These are phyloP conservation scores for Talaromyces sp. DNA, from an alignment of 2,329 filamentous ascomycete genomes.

Conservation along the genomic window DNA sequence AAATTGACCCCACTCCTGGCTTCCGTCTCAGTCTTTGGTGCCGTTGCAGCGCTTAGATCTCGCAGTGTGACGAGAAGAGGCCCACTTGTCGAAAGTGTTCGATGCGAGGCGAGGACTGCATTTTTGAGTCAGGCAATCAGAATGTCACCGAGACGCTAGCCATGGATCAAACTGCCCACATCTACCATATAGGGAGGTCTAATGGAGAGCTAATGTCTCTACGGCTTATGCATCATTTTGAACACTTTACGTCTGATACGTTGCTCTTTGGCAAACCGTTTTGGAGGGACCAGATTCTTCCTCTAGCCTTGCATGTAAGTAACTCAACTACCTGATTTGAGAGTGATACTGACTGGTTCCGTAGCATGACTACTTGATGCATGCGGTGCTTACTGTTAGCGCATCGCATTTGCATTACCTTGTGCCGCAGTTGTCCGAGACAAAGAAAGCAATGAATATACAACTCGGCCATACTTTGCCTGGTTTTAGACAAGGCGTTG, in stretches of 20 bases:
- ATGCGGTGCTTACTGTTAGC: constrained; percentile 8
- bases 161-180: neutral
- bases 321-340: neutral
- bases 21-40: no score
- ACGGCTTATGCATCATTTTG: constrained; percentile 9
- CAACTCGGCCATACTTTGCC: neutral
- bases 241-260: constrained; percentile 8
- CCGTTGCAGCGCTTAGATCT: neutral
- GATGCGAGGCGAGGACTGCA: constrained; percentile 1
- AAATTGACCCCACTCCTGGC: neutral
- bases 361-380: constrained; percentile 8
- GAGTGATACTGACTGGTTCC: neutral
- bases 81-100: constrained; percentile 5
- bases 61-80: constrained; percentile 3
- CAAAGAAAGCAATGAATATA: constrained; percentile 2
- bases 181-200: neutral
- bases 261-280: neutral
- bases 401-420: neutral
- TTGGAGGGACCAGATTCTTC: constrained; percentile 7
- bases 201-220: neutral
- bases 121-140: neutral
- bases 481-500: constrained; percentile 1
- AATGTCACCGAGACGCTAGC: neutral
- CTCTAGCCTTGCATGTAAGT: constrained; percentile 11
- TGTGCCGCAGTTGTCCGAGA: neutral